A percentile compares a stretch with the other conserved stretches of the same genome.
These are phyloP conservation scores for Colletotrichum sp. DNA, from an alignment of 2,329 filamentous ascomycete species.

Conservation along the genomic window DNA sequence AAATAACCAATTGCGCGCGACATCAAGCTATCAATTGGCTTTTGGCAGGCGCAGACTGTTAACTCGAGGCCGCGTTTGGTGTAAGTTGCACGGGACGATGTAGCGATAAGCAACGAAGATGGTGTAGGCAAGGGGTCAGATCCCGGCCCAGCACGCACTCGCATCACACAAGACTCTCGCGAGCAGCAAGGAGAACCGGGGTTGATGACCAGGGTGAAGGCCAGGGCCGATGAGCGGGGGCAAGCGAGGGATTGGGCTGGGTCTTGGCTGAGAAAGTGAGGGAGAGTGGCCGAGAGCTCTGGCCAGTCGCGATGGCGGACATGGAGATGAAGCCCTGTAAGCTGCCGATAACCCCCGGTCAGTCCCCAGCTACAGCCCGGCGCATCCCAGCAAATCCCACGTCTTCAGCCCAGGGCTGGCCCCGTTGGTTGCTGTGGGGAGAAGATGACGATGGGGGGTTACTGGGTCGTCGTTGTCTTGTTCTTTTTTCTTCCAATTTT, in stretches of 20 bases:
- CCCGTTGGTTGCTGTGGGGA: constrained; percentile 21
- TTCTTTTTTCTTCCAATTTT: not conserved
- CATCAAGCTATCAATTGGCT: not conserved
- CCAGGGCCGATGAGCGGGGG: constrained; percentile 11
- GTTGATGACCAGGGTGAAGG: not conserved
- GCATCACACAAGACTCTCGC: not conserved
- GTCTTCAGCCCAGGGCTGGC: constrained; percentile 19
- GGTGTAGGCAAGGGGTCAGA: not conserved
- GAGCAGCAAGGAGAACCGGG: not conserved
- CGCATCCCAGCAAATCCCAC: constrained; percentile 17
- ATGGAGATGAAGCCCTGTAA: constrained; percentile 17
- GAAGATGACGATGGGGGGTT: constrained; percentile 20
- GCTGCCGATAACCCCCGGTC: constrained; percentile 7
- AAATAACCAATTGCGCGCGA: not conserved
- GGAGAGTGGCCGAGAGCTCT: constrained; percentile 16
- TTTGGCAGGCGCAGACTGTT: not conserved
- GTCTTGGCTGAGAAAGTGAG: constrained; percentile 9
- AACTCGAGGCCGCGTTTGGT: not conserved
- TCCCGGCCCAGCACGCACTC: constrained; percentile 8
- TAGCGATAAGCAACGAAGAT: constrained; percentile 11
- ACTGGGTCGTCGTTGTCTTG: not conserved
- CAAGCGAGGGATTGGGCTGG: constrained; percentile 12
- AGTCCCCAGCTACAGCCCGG: not conserved
- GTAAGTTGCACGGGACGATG: constrained; percentile 5
- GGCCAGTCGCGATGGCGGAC: constrained; percentile 15